A percentile compares a stretch with the other conserved stretches of the same genome.
Evolutionary conservation across 2,329 filamentous ascomycete genomes (phyloP).

Genomic region (Truncatella angustata): DNA sequence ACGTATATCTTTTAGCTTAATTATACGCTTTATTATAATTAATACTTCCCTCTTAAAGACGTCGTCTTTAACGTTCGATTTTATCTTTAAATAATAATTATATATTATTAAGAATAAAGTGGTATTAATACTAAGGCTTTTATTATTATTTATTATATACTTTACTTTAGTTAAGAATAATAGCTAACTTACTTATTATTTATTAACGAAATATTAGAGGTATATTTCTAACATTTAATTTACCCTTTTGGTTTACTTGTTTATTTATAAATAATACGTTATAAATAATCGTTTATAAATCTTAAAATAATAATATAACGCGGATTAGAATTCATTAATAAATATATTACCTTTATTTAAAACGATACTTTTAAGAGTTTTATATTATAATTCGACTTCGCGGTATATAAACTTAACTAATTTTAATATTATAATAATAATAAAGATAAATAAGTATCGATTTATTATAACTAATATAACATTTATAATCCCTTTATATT

Average conservation of each 20-base stretch:
- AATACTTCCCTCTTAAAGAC: not conserved
- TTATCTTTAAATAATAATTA: not conserved
- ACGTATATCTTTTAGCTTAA: not conserved
- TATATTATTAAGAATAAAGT: not conserved
- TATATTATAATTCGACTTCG: not conserved
- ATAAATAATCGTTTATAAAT: not conserved
- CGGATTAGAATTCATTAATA: not conserved
- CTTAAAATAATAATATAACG: constrained; percentile 2
- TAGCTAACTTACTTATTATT: not conserved
- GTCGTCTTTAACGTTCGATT: not conserved
- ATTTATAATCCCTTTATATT: not conserved
- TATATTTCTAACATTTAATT: not conserved
- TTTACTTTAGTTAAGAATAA: not conserved
- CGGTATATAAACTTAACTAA: not conserved
- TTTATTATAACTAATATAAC: not conserved
- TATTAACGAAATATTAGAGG: not conserved
- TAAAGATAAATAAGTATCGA: not conserved
- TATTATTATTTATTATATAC: not conserved
- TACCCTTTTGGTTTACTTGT: not conserved
- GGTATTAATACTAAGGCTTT: not conserved
- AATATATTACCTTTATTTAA: not conserved
- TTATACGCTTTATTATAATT: not conserved
- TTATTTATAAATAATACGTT: not conserved
- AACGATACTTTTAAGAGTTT: not conserved
- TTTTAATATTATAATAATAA: not conserved